Evolutionary conservation across 805 yeast species (phyloP), one percentile per base, ranked within the genome.

Genomic region (Schwanniomyces sp.): DNA sequence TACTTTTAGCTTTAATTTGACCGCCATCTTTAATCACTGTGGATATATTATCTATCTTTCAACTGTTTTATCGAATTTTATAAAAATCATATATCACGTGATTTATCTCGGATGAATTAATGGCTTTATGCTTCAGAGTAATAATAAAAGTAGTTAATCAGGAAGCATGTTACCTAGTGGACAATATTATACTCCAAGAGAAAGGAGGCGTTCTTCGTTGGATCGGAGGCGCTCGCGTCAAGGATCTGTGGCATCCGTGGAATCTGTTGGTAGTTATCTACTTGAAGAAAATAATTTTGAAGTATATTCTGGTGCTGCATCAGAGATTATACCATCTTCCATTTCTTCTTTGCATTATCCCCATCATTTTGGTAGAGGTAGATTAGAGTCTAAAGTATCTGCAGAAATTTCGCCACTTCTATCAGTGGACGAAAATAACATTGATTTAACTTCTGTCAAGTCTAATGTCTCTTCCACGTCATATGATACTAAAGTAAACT

Each of bases 281-380:
- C 49, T 66, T 24, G 88, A 85, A 45, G 88, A 81, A 42, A 85
- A 85, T 61, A 81, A 70, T 56, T 75, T 81, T 16, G 95, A 87
- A 62, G 81, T 85, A 71, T 87, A 78, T 62, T 82, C 88, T 2
- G 95, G 95, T 44, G 91, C 87, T 1, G 86, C 87, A 0, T 79
- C 87, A 2, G 89, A 85, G 53, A 79, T 82, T 40, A 80, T 87
- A 39, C 95, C 95, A 2, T 82, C 90, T 16, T 85, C 92, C 1
- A 84, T 87, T 51, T 80, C 88, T 0, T 81, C 91, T 2, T 84
- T 87, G 59, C 92, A 87, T 57, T 88, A 85, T 54, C 82, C 82
- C 18, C 86, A 82, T 58, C 82, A 78, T 38, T 73, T 80, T 46
- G 55, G 53, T 41, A 48, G 64, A 39, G 52, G 56, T 40, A 55